Evolutionary conservation across 176 grass and related monocot species (phyloP).

Genomic region (Panicum miliaceum): DNA sequence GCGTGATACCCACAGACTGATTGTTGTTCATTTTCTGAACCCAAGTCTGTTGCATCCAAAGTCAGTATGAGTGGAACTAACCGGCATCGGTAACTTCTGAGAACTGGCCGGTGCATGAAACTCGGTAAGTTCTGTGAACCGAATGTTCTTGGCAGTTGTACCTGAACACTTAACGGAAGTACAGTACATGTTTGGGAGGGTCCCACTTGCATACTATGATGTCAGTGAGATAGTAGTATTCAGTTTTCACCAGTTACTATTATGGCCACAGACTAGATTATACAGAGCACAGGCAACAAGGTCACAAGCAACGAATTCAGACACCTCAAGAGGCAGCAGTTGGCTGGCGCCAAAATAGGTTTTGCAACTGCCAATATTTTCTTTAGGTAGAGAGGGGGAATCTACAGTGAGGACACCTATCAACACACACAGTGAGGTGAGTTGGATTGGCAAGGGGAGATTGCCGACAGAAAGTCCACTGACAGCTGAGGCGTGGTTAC

Average conservation of each 20-base stretch:
- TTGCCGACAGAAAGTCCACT: conserved; percentile 56
- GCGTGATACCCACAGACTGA: not conserved
- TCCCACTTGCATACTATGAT: not conserved
- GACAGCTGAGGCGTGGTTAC: conserved; percentile 40
- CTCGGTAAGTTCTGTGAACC: not conserved
- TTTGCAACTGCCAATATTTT: not conserved
- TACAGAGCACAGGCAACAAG: not conserved
- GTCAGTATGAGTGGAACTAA: not conserved
- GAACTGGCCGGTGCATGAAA: not conserved
- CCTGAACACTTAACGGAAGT: not conserved
- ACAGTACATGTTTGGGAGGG: not conserved
- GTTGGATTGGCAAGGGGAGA: not conserved
- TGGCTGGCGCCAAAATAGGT: conserved; percentile 37
- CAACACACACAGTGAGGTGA: not conserved
- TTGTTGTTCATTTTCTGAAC: not conserved
- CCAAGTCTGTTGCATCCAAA: not conserved
- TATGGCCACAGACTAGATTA: not conserved
- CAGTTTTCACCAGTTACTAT: not conserved
- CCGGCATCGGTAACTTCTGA: not conserved
- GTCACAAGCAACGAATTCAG: not conserved
- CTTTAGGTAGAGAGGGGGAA: not conserved
- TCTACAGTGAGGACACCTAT: conserved; percentile 9
- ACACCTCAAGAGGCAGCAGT: not conserved
- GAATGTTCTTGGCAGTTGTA: not conserved
- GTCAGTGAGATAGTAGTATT: not conserved